These are phyloP conservation scores for Eimeria zaria DNA, from an alignment of 169 alveolate genomes.

Conservation along the genomic window DNA sequence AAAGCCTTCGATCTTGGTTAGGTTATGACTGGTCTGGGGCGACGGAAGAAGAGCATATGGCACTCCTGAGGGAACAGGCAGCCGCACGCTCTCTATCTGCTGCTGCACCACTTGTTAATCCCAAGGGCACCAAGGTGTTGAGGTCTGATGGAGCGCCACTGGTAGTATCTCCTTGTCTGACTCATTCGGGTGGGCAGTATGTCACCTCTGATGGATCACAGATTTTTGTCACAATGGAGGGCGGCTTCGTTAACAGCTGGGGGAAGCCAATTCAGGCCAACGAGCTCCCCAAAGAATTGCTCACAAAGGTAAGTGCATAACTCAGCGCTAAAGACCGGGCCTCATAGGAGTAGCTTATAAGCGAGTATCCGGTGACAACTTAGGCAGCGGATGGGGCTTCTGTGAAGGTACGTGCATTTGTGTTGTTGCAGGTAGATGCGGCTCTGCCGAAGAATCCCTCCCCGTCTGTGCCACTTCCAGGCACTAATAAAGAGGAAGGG, in stretches of 20 bases:
- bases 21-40: constrained; percentile 72
- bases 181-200: constrained; percentile 36
- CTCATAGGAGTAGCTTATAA: neutral
- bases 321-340: neutral
- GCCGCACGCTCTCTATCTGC: neutral
- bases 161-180: constrained; percentile 37
- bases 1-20: constrained; percentile 38
- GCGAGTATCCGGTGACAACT: neutral
- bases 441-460: neutral
- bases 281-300: constrained; percentile 51
- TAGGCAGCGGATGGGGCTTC: neutral
- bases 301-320: constrained; percentile 33
- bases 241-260: constrained; percentile 58
- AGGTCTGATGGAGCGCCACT: constrained; percentile 47
- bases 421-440: neutral
- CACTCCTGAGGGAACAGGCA: constrained; percentile 1
- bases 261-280: constrained; percentile 14
- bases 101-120: constrained; percentile 37
- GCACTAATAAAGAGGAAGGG: neutral
- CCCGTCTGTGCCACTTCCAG: neutral
- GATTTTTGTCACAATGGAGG: constrained; percentile 39
- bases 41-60: constrained; percentile 46
- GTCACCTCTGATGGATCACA: constrained; percentile 12
- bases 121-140: constrained; percentile 52
- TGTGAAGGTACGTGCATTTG: neutral